Conservation (phyloP, 2,329 filamentous ascomycete species). For the Stagonosporopsis cucurbitacearum region DNA sequence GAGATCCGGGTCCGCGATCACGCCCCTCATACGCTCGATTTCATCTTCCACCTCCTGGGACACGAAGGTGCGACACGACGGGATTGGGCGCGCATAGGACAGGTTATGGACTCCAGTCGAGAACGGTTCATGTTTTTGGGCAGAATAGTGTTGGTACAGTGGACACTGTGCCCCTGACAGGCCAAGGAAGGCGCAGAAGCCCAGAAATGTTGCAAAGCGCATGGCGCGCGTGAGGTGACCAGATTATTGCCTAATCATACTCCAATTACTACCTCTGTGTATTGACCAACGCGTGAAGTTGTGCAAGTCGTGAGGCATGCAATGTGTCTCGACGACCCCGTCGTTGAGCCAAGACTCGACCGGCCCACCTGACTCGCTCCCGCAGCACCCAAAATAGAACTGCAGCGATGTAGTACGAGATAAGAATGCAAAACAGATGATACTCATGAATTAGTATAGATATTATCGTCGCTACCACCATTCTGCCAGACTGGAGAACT, state of each 20-base stretch:
- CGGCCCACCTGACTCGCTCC: not conserved
- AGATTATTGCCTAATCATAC: conserved; percentile 9
- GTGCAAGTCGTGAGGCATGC: not conserved
- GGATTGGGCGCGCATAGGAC: conserved; percentile 52
- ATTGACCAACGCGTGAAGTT: not conserved
- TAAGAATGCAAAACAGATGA: too few relatives aligned
- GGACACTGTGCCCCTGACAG: conserved; percentile 49
- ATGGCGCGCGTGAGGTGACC: conserved; percentile 1
- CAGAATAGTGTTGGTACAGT: conserved; percentile 52
- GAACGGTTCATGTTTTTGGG: conserved; percentile 50
- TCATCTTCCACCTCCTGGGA: conserved; percentile 51
- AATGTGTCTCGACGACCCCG: not conserved
- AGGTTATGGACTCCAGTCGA: conserved; percentile 52
- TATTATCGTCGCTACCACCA: too few relatives aligned
- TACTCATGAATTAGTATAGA: too few relatives aligned
- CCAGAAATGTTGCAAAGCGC: conserved; percentile 10
- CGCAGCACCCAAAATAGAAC: conserved; percentile 6
- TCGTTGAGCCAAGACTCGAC: not conserved
- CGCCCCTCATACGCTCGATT: conserved; percentile 41
- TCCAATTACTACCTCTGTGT: not conserved
- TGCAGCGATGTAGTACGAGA: not conserved
- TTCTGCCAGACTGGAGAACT: too few relatives aligned
- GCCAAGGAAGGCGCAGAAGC: conserved; percentile 19
- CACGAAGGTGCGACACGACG: conserved; percentile 55
- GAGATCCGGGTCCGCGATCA: conserved; percentile 64